A percentile compares a stretch with the other conserved stretches of the same genome.
These are phyloP conservation scores for Avena insularis DNA, from an alignment of 176 grass and related monocot species.

Conservation along the genomic window DNA sequence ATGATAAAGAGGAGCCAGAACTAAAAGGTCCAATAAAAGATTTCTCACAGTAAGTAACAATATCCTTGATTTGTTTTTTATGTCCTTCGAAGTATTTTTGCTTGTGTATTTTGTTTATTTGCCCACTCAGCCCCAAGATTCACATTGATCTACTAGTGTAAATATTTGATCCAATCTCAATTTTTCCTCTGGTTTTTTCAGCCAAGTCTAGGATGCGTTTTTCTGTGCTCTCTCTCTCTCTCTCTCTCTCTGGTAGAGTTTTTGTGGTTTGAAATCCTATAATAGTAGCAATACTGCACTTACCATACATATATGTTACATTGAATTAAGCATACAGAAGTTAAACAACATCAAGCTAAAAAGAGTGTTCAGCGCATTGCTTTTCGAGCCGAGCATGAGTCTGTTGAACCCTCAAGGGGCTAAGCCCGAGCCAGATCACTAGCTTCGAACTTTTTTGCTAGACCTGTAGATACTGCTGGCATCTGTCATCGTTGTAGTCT, in stretches of 20 bases:
- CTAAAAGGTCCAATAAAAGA: slow-evolving; percentile 86
- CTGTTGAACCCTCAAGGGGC: not conserved
- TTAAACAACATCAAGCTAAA: not conserved
- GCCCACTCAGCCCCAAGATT: not conserved
- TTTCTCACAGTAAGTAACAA: slow-evolving; percentile 74
- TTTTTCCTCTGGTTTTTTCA: slow-evolving; percentile 27
- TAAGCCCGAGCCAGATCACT: not conserved
- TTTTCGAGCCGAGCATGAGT: not conserved
- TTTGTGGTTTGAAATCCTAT: not conserved
- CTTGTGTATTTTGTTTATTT: slow-evolving; percentile 26
- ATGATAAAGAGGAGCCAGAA: slow-evolving; percentile 86
- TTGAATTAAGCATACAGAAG: not conserved
- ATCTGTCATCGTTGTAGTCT: not conserved
- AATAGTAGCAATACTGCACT: not conserved
- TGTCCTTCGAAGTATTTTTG: slow-evolving; percentile 36
- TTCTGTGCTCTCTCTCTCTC: not conserved
- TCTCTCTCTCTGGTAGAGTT: not conserved
- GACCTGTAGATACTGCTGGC: not conserved
- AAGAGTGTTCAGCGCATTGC: not conserved
- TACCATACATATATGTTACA: not conserved
- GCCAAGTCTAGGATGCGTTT: not conserved
- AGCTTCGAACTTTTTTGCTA: not conserved
- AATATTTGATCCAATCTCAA: slow-evolving; percentile 39
- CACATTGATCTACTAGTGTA: slow-evolving; percentile 3
- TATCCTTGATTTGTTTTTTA: slow-evolving; percentile 28